phyloP scores from a whole-genome alignment of 2,329 filamentous ascomycete genomes.

The Beauveria australis region DNA sequence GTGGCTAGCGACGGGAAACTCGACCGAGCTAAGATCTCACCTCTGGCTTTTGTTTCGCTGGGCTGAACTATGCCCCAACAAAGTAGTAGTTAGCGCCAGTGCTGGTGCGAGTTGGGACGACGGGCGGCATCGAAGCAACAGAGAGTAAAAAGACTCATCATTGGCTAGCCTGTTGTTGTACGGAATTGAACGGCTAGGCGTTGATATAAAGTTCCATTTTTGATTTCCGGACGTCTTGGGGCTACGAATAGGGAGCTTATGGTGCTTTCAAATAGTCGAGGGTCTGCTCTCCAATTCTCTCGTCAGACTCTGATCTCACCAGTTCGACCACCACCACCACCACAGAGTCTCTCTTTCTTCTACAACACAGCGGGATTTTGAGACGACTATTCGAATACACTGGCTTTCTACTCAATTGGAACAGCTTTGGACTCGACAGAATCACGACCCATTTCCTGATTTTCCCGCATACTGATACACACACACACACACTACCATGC shows the following conservation, averaged over 20 bases:
- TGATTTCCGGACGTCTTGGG: neutral
- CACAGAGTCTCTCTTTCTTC: neutral
- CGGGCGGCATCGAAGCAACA: neutral
- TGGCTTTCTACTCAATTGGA: too few relatives aligned
- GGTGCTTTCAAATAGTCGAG: slow-evolving; percentile 6
- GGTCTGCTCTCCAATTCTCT: neutral
- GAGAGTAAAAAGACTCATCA: neutral
- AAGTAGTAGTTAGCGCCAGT: neutral
- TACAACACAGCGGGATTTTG: neutral
- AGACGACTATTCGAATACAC: too few relatives aligned
- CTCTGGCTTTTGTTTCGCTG: neutral
- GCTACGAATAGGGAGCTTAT: neutral
- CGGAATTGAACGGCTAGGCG: slow-evolving; percentile 9
- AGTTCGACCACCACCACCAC: neutral
- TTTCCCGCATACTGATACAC: neutral
- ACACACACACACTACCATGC: neutral
- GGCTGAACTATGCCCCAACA: neutral
- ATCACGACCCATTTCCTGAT: too few relatives aligned
- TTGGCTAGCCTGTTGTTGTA: neutral
- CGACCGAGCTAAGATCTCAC: slow-evolving; percentile 7
- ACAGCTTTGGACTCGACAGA: too few relatives aligned
- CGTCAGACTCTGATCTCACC: neutral
- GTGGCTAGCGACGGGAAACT: neutral
- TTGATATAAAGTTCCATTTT: slow-evolving; percentile 3
- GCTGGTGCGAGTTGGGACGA: neutral